These are phyloP conservation scores for Salix udensis DNA, from an alignment of 345 rosid species.

Conservation along the genomic window DNA sequence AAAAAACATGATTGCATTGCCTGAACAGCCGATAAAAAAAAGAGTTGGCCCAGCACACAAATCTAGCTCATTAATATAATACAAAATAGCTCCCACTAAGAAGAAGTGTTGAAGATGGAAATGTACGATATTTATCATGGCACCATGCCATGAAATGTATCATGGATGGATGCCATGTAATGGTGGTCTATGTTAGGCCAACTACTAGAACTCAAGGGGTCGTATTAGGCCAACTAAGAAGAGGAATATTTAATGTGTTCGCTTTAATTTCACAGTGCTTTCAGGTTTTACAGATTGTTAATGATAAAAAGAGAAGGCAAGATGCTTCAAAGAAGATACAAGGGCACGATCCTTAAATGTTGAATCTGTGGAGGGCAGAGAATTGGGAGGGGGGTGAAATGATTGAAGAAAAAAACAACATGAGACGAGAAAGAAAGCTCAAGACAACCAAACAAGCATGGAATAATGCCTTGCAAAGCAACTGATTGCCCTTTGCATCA, in stretches of 20 bases:
- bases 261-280: neutral
- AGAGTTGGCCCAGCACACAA: too few relatives aligned
- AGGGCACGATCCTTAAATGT: constrained; percentile 4
- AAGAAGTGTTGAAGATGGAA: neutral
- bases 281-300: constrained; percentile 8
- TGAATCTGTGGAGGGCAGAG: neutral
- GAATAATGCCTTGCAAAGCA: neutral
- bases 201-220: too few relatives aligned
- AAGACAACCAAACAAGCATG: neutral
- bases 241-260: neutral
- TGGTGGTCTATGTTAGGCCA: too few relatives aligned
- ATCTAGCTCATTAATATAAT: too few relatives aligned
- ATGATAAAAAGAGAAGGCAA: constrained; percentile 10
- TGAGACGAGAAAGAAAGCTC: neutral
- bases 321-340: constrained; percentile 2
- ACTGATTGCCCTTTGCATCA: neutral
- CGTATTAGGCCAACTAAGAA: too few relatives aligned
- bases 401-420: constrained; percentile 27
- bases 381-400: constrained; percentile 1
- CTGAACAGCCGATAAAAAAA: neutral
- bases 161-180: neutral
- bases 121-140: neutral
- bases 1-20: too few relatives aligned
- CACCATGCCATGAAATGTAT: neutral
- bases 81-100: neutral